Evolutionary conservation across 73 alveolate genomes (phyloP), one percentile per base, ranked within the genome.

Genomic region (Uronychia binucleata): DNA sequence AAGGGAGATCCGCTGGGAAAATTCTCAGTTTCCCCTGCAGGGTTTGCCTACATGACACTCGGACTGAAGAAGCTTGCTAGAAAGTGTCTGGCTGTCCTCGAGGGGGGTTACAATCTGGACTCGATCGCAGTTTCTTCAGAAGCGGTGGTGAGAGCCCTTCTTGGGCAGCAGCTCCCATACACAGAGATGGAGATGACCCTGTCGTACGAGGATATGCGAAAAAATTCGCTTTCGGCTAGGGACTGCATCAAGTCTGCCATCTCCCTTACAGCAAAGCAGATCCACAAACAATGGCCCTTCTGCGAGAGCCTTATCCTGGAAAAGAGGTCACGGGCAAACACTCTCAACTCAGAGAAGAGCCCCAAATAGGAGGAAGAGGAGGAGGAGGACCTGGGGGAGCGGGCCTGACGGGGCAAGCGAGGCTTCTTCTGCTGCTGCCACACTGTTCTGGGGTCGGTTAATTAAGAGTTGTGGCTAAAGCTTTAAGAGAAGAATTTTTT

Each of bases 1-100:
- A 92, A 86, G 79, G 98, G 98, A 33, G 99, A 98, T 83, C 99
- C 99, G 58, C 90, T 98, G 80, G 99, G 99, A 14, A 77, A 96
- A 59, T 87, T 97, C 77, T 88, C 93, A 5, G 96, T 97, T 34
- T 91, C 99, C 30, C 99, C 99, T 8, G 84, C 87, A 28, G 98
- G 98, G 5, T 98, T 92, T 90, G 97, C 97, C 60, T 96, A 90
- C 84, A 92, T 97, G 97, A 92, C 98, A 0, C 82, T 90, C 33
- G 85, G 74, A 85, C 91, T 97, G 35, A 74, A 93, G 57, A 77
- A 89, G 57, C 34, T 81, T 1, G 78, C 90, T 74, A 78, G 83
- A 30, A 93, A 94, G 59, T 60, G 88, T 57, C 91, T 93, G 33
- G 95, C 96, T 30, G 97, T 94, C 32, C 88, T 97, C 31, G 99